phyloP scores from a whole-genome alignment of 2,329 filamentous ascomycete species.

The Cladosporium sp. region DNA sequence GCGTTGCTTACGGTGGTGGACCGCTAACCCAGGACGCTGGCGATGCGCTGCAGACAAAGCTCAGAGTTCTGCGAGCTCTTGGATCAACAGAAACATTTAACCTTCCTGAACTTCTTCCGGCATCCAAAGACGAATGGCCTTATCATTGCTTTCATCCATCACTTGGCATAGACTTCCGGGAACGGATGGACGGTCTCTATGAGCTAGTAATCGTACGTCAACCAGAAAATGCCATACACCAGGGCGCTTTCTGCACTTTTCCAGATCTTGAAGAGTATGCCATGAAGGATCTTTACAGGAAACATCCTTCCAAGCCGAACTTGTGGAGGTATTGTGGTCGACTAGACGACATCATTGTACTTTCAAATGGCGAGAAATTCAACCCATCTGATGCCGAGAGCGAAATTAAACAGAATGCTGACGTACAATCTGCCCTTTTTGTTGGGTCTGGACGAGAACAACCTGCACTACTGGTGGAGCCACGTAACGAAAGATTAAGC shows the following conservation, averaged over 20 bases:
- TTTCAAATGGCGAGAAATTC: conserved; percentile 31
- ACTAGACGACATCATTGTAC: conserved; percentile 29
- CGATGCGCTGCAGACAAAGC: conserved; percentile 8
- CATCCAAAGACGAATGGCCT: conserved; percentile 11
- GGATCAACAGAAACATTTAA: conserved; percentile 16
- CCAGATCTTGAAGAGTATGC: conserved; percentile 28
- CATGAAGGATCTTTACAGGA: conserved; percentile 27
- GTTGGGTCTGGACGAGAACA: conserved; percentile 30
- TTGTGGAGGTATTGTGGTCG: conserved; percentile 26
- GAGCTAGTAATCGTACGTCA: conserved; percentile 11
- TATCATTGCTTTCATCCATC: conserved; percentile 12
- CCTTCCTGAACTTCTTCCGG: conserved; percentile 14
- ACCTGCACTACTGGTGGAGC: conserved; percentile 30
- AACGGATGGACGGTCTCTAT: not conserved
- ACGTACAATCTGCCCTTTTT: conserved; percentile 30
- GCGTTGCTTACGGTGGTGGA: conserved; percentile 15
- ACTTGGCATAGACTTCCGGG: conserved; percentile 5
- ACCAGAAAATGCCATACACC: conserved; percentile 17
- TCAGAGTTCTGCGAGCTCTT: conserved; percentile 11
- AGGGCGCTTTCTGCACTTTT: conserved; percentile 30
- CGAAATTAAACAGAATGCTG: conserved; percentile 18
- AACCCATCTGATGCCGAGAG: conserved; percentile 22
- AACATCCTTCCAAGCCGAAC: conserved; percentile 25
- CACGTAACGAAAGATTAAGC: not conserved
- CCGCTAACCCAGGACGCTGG: conserved; percentile 11